Evolutionary conservation across 1,139 yeast species (phyloP).

Genomic region (Blastobotrys serpentis): DNA sequence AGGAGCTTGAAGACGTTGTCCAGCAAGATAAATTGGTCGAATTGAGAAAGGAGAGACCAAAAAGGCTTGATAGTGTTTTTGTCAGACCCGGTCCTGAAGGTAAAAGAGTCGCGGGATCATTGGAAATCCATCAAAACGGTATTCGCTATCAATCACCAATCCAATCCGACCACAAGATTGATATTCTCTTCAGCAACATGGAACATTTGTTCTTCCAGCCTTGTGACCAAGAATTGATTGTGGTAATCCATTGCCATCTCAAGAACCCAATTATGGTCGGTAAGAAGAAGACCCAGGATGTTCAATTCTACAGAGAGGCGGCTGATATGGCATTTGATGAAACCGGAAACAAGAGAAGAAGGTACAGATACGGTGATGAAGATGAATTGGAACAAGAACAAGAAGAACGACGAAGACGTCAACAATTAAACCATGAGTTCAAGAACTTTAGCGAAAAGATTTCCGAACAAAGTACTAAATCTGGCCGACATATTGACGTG

Average conservation of each 20-base stretch:
- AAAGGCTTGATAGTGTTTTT: constrained; percentile 82
- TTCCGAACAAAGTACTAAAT: constrained; percentile 66
- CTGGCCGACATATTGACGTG: constrained; percentile 66
- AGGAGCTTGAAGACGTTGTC: constrained; percentile 92
- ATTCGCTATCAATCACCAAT: constrained; percentile 76
- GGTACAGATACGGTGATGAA: constrained; percentile 94
- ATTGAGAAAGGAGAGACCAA: constrained; percentile 75
- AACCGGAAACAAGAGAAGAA: constrained; percentile 89
- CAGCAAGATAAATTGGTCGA: constrained; percentile 87
- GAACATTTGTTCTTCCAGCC: constrained; percentile 95
- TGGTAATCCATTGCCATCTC: constrained; percentile 86
- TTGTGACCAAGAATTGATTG: constrained; percentile 90
- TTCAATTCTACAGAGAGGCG: constrained; percentile 95
- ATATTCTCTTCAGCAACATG: constrained; percentile 83
- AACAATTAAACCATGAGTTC: constrained; percentile 88
- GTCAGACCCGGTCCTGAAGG: constrained; percentile 97
- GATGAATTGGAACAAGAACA: constrained; percentile 98
- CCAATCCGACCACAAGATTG: constrained; percentile 74
- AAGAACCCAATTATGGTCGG: constrained; percentile 94
- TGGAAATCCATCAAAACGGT: constrained; percentile 95
- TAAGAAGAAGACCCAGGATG: constrained; percentile 90
- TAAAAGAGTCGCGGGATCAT: constrained; percentile 86
- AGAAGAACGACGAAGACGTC: constrained; percentile 92
- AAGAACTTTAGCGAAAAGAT: constrained; percentile 85
- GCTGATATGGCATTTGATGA: constrained; percentile 96